These are phyloP conservation scores for Pseudogymnoascus sp. DNA, from an alignment of 2,329 filamentous ascomycete genomes.

Conservation along the genomic window DNA sequence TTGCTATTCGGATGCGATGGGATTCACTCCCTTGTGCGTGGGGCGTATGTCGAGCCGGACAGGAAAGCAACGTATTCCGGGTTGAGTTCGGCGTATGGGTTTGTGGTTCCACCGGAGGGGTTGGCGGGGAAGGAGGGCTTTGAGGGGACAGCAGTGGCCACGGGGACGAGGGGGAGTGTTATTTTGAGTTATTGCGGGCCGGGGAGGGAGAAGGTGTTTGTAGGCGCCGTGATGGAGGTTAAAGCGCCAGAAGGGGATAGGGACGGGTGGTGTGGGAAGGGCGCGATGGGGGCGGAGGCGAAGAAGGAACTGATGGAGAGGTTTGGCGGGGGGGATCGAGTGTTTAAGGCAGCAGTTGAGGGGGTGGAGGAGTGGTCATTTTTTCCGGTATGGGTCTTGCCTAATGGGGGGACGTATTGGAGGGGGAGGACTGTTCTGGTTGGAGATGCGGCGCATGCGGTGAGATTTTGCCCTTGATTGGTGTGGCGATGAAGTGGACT, in stretches of 20 bases:
- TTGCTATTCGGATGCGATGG: constrained; percentile 29
- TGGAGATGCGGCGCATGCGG: constrained; percentile 19
- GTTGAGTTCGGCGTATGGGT: constrained; percentile 11
- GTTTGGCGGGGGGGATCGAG: constrained; percentile 10
- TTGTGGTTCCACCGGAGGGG: background rate
- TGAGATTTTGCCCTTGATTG: constrained; percentile 6
- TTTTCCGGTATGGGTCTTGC: constrained; percentile 15
- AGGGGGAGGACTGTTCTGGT: constrained; percentile 13
- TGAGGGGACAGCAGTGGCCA: constrained; percentile 11
- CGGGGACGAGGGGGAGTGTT: constrained; percentile 13
- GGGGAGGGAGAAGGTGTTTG: constrained; percentile 11
- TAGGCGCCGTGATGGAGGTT: constrained; percentile 14
- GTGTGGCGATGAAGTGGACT: background rate
- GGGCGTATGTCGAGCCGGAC: constrained; percentile 16
- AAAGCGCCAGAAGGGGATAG: constrained; percentile 10
- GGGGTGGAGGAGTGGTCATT: constrained; percentile 12
- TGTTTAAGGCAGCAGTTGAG: constrained; percentile 9
- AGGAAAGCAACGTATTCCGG: constrained; percentile 11
- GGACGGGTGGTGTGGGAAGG: constrained; percentile 14
- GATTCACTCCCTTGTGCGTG: constrained; percentile 26
- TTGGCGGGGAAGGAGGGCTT: constrained; percentile 10
- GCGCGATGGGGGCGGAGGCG: constrained; percentile 6
- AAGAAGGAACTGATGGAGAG: constrained; percentile 12
- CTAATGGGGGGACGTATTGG: constrained; percentile 12
- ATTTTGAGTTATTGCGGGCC: constrained; percentile 11